Base-by-base conservation (phyloP, 371 early-diverging fungal species). In the Paraphysoderma sedebokerense region DNA sequence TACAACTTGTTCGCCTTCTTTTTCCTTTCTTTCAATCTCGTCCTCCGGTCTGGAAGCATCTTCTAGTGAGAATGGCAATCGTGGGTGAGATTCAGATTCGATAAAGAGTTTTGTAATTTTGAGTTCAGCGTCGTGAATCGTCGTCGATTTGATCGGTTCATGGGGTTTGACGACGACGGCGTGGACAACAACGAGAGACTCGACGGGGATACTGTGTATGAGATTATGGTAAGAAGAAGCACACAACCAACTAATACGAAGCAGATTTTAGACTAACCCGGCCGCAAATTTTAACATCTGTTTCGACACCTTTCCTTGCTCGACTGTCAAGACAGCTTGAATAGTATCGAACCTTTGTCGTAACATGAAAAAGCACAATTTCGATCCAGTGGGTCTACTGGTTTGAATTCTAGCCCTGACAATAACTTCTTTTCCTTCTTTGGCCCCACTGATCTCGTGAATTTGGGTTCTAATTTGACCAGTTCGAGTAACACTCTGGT, bases 41-140 rank as follows among this genome's bases (percentile, higher is more conserved):
- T 70, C 60, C 49, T 82, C 85, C 20, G 87, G 82, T 22, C 92
- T 79, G 5, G 87, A 72, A 31, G 96, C 98, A 62, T 98, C 98
- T 62, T 97, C 98, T 23, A 98, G 52, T 12, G 82, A 75, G 74
- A 98, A 98, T 5, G 99, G 98, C 44, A 99, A 76, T 48, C 85
- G 81, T 7, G 40, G 46, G 5, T 28, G 5, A 7, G 42, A 5
- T 11, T 28, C 13, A 7, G 42, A 42, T 22, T 42, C 42, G 28
- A 42, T 22, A 13, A 24, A 42, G 28, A 76, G 72, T 59, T 74
- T 77, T 45, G 60, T 54, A 54, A 92, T 77, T 27, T 72, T 72
- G 46, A 97, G 74, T 66, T 97, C 98, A 13, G 80, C 83, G 54
- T 84, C 78, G 52, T 82, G 82, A 15, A 93, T 76, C 27, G 91